Base-by-base conservation (phyloP, 2,329 filamentous ascomycete genomes). In the Pseudogymnoascus sp. region DNA sequence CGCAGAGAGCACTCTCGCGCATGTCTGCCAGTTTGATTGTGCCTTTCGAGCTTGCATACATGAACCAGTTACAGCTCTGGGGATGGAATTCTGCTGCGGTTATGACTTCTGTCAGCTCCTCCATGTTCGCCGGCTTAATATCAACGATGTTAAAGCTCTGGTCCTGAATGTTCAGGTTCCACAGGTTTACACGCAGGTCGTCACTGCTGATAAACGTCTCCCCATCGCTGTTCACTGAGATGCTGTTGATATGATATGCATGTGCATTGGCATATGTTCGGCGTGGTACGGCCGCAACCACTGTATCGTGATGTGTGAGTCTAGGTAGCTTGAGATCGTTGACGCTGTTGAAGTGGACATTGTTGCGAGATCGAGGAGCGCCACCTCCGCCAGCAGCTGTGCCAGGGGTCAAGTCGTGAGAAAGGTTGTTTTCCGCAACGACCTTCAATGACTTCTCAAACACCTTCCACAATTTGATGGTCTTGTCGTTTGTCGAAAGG, bases 111-210 rank as follows among this genome's bases (percentile, higher is more conserved):
- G 95, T 99, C 68, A 99, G 82, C 80, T 99, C 95, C 78, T 99
- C 95, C 95, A 99, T 99, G 76, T 99, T 99, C 42, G 95, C 95
- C 7, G 95, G 95, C 78, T 99, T 99, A 82, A 99, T 99, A 76
- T 99, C 95, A 66, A 99, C 95, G 74, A 99, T 99, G 79, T 99
- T 99, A 84, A 99, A 99, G 80, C 95, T 97, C 79, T 97, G 93
- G 71, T 97, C 93, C 76, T 99, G 95, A 67, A 99, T 99, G 78
- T 97, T 97, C 70, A 97, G 82, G 75, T 99, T 97, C 95, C 95
- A 99, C 63, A 99, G 82, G 77, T 99, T 99, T 82, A 99, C 96
- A 67, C 95, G 89, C 67, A 99, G 81, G 75, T 99, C 95, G 75
- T 99, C 95, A 75, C 93, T 97, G 80, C 93, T 97, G 79, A 99